phyloP scores from a whole-genome alignment of 345 rosid genomes.

The Streptanthus diversifolius region DNA sequence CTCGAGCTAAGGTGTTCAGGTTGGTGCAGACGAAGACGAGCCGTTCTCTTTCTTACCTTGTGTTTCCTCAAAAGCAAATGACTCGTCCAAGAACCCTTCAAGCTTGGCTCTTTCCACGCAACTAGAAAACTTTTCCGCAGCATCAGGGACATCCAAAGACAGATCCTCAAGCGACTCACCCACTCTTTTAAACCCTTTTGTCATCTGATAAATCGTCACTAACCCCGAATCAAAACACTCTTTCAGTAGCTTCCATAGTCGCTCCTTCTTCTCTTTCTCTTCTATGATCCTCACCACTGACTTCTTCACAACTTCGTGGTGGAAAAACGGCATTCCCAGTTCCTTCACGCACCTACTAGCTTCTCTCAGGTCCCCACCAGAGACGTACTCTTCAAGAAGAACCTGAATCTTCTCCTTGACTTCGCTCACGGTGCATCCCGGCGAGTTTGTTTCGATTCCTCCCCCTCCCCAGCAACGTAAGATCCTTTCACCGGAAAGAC shows the following conservation, averaged over 20 bases:
- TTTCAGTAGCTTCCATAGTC: constrained; percentile 53
- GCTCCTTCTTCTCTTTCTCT: constrained; percentile 51
- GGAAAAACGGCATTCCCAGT: constrained; percentile 81
- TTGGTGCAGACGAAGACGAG: constrained; percentile 11
- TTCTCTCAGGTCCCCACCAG: constrained; percentile 67
- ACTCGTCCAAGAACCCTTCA: constrained; percentile 73
- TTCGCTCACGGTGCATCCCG: constrained; percentile 68
- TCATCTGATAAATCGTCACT: constrained; percentile 71
- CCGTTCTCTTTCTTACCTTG: constrained; percentile 39
- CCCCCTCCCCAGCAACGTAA: constrained; percentile 88
- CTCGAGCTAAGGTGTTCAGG: constrained; percentile 2
- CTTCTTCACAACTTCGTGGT: constrained; percentile 83
- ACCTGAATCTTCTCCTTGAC: constrained; percentile 64
- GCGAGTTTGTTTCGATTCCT: constrained; percentile 41
- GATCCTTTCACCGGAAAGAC: constrained; percentile 77
- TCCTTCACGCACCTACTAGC: constrained; percentile 82
- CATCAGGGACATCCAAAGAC: constrained; percentile 80
- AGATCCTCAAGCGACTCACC: constrained; percentile 72
- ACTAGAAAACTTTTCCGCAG: constrained; percentile 43
- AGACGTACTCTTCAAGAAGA: constrained; percentile 78
- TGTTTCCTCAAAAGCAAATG: constrained; percentile 34
- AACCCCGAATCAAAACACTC: constrained; percentile 64
- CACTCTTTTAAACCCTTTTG: constrained; percentile 67
- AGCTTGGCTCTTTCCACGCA: constrained; percentile 61
- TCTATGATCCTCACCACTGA: constrained; percentile 55